phyloP scores from a whole-genome alignment of 331 rosid species.

The Spiraea crenata region DNA sequence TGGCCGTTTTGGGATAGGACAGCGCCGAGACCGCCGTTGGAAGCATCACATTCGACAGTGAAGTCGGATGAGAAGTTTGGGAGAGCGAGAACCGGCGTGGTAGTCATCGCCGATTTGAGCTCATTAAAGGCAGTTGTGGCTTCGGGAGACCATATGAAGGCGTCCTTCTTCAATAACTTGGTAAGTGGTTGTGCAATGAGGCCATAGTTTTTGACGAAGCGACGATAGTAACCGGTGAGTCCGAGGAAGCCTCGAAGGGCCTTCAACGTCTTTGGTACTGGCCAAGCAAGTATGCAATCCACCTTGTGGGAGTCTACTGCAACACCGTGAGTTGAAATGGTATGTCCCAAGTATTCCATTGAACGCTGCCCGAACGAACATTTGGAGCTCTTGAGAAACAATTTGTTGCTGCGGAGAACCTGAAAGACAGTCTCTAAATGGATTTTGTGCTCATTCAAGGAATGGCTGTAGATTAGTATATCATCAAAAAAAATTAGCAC shows the following conservation, averaged over 20 bases:
- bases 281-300: background rate
- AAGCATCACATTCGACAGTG: background rate
- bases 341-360: background rate
- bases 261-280: accelerated
- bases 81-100: accelerated
- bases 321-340: background rate
- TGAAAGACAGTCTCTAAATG: background rate
- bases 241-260: background rate
- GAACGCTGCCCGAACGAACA: background rate
- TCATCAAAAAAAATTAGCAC: background rate
- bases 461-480: background rate
- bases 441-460: background rate
- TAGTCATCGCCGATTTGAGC: accelerated
- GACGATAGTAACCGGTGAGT: background rate
- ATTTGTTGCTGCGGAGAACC: background rate
- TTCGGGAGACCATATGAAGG: accelerated
- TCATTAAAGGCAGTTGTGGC: background rate
- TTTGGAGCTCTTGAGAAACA: background rate
- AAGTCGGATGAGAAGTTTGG: background rate
- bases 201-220: background rate
- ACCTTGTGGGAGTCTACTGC: background rate
- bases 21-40: background rate
- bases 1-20: background rate
- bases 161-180: background rate
- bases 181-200: background rate